phyloP scores from a whole-genome alignment of 73 alveolate genomes.

The Paramecium sexaurelia region DNA sequence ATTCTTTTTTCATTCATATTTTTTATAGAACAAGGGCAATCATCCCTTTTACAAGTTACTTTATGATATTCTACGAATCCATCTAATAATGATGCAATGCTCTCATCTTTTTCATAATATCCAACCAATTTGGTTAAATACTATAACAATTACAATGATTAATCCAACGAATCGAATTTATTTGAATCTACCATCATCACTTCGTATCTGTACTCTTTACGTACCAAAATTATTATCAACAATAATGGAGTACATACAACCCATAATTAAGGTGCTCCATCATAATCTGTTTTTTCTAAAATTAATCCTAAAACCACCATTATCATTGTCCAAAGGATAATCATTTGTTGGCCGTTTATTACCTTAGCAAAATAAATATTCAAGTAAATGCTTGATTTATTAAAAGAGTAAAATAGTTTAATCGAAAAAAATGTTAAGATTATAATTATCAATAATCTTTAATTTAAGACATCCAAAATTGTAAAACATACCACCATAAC shows the following conservation, averaged over 20 bases:
- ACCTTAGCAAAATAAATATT: not conserved
- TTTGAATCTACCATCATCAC: slow-evolving; percentile 68
- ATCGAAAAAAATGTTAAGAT: not conserved
- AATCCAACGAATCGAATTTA: slow-evolving; percentile 57
- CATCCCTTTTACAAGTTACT: slow-evolving; percentile 64
- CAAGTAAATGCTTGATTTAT: not conserved
- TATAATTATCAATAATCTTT: not conserved
- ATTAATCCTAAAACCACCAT: slow-evolving; percentile 62
- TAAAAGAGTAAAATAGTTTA: not conserved
- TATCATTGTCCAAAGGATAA: slow-evolving; percentile 58
- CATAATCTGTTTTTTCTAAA: slow-evolving; percentile 51
- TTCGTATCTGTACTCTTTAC: slow-evolving; percentile 64
- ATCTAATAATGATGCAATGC: slow-evolving; percentile 51
- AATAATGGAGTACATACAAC: slow-evolving; percentile 53
- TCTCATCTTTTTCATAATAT: slow-evolving; percentile 49
- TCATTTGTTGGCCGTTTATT: slow-evolving; percentile 38
- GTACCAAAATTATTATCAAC: slow-evolving; percentile 39
- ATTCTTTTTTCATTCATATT: slow-evolving; percentile 63
- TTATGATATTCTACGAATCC: slow-evolving; percentile 61
- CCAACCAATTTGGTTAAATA: slow-evolving; percentile 58
- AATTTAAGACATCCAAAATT: not conserved
- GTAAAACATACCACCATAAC: not conserved
- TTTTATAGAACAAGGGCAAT: slow-evolving; percentile 64
- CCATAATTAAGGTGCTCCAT: slow-evolving; percentile 64
- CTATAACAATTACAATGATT: slow-evolving; percentile 28